A percentile compares a stretch with the other conserved stretches of the same genome.
Evolutionary conservation across 2,329 filamentous ascomycete genomes (phyloP).

Genomic region (Penicillium aurantiogriseum): DNA sequence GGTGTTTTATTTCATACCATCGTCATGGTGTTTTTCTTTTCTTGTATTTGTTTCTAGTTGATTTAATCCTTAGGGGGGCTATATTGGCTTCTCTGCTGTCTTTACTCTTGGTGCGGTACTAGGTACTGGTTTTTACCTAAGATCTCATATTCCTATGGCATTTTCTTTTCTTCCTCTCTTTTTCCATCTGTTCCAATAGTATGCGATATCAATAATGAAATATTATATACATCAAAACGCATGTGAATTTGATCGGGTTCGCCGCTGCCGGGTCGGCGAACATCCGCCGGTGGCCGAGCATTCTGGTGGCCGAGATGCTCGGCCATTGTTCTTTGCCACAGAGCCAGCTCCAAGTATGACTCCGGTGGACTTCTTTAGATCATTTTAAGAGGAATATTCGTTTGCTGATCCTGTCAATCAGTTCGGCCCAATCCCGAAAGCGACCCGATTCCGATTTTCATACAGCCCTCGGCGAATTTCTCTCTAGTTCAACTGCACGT

Average conservation of each 20-base stretch:
- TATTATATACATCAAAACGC: not conserved
- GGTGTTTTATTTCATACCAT: slow-evolving; percentile 17
- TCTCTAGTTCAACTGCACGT: not conserved
- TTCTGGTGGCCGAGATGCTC: not conserved
- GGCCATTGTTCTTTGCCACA: slow-evolving; percentile 4
- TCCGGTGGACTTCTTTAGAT: not conserved
- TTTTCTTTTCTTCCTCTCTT: not conserved
- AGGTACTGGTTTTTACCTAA: not conserved
- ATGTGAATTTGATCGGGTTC: not conserved
- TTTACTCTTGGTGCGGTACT: not conserved
- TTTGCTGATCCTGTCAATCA: not conserved
- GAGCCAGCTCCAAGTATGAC: not conserved
- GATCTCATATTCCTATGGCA: not conserved
- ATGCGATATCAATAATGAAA: not conserved
- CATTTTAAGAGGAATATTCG: not conserved
- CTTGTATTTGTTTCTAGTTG: slow-evolving; percentile 12
- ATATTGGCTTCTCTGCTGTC: not conserved
- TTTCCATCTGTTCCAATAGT: not conserved
- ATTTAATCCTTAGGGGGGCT: not conserved
- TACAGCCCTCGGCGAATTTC: slow-evolving; percentile 1
- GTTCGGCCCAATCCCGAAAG: not conserved
- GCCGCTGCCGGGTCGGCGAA: slow-evolving; percentile 2
- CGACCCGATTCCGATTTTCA: not conserved
- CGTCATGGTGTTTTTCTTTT: slow-evolving; percentile 10
- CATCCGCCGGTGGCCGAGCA: not conserved